These are phyloP conservation scores for Oryza longistaminata DNA, from an alignment of 176 grass and related monocot genomes.

Conservation along the genomic window DNA sequence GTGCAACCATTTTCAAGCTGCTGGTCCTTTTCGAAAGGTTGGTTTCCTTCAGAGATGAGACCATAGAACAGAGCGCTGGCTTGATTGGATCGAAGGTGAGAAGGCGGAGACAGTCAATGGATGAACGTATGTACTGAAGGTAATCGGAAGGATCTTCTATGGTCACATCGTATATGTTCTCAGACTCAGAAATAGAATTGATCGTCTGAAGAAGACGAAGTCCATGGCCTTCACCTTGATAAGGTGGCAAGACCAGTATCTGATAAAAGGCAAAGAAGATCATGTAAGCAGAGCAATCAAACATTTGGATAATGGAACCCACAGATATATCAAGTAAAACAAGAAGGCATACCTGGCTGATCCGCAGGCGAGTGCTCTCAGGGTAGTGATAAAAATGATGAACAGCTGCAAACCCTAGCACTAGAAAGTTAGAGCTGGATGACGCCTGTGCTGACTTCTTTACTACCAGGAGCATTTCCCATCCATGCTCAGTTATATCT, in stretches of 20 bases:
- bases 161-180: constrained; percentile 82
- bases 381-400: constrained; percentile 89
- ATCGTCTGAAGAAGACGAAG: constrained; percentile 70
- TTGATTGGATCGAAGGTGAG: constrained; percentile 64
- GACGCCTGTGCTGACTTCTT: constrained; percentile 43
- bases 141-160: constrained; percentile 93
- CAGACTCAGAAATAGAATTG: constrained; percentile 69
- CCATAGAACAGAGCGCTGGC: constrained; percentile 40
- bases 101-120: constrained; percentile 76
- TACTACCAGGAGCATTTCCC: constrained; percentile 75
- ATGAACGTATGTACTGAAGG: constrained; percentile 75
- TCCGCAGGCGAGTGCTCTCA: constrained; percentile 70
- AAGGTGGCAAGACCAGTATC: constrained; percentile 89
- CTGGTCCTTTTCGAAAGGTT: constrained; percentile 65
- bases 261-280: constrained; percentile 37
- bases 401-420: constrained; percentile 81
- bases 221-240: constrained; percentile 81
- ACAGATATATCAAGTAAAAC: constrained; percentile 20
- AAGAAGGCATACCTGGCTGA: constrained; percentile 65
- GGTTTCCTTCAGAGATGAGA: constrained; percentile 57
- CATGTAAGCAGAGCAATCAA: constrained; percentile 19
- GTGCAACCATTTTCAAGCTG: constrained; percentile 50
- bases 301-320: constrained; percentile 10
- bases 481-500: constrained; percentile 88
- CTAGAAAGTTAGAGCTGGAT: constrained; percentile 34